Evolutionary conservation across 768 basidiomycete genomes (phyloP), one percentile per base, ranked within the genome.

Genomic region (Leucosporidium yakuticum): DNA sequence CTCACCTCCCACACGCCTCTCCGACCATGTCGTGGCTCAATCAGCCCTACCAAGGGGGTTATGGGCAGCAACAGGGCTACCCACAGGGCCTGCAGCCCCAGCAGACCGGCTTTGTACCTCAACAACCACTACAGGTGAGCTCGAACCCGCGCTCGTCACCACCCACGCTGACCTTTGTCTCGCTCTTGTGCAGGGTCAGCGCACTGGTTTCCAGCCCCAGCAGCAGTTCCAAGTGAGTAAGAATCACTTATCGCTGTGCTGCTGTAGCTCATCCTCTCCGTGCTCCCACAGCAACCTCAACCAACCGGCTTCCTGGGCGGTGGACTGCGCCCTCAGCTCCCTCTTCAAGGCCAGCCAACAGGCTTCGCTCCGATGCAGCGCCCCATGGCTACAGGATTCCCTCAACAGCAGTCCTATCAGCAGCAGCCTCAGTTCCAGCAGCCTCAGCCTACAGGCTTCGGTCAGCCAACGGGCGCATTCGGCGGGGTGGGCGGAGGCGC

Each of bases 221-320:
- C 86, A 1, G 83, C 85, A 23, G 85, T 83, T 74, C 77, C 79
- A 59, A 80, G 75, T 73, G 79, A 75, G 72, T 81, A 73, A 36
- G 81, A 80, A 32, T 77, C 31, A 1, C 34, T 32, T 29, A 7
- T 7, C 14, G 47, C 34, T 1, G 17, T 15, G 5, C 25, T 25
- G 60, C 64, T 61, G 39, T 23, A 21, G 47, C 29, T 59, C 23
- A 63, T 44, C 21, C 21, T 29, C 29, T 20, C 47, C 57, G 31
- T 48, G 34, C 49, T 4, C n/a, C 29, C 25, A 15, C 62, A 59
- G 29, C 62, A 36, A 34, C 47, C 89, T 21, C 91, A 92, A 75
- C 79, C 83, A 63, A 92, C 91, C 9, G 91, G 91, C 27, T 90
- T 84, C 74, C 80, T 88, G 63, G 89, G 67, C 6, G 63, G 50